A percentile compares a stretch with the other conserved stretches of the same genome.
phyloP scores from a whole-genome alignment of 345 rosid genomes.

The Brassica rapa region DNA sequence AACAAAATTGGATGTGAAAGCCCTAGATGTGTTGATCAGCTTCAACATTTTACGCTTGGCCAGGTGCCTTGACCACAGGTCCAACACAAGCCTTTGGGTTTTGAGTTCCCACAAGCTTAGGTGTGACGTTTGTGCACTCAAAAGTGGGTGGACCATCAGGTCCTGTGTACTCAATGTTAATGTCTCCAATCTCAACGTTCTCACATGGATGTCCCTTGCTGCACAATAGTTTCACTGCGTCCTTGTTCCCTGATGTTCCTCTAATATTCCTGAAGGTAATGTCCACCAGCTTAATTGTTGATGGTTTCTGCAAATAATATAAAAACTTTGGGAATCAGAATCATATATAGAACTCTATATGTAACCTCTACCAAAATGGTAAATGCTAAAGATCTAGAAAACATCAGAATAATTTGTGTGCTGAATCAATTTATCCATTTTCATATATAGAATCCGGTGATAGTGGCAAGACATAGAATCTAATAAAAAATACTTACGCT shows the following conservation, averaged over 20 bases:
- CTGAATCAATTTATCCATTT: too few relatives aligned
- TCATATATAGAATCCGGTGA: too few relatives aligned
- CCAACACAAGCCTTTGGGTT: constrained; percentile 39
- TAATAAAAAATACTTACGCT: constrained; percentile 5
- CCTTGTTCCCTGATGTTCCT: constrained; percentile 50
- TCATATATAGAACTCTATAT: background rate
- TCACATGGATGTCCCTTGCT: constrained; percentile 51
- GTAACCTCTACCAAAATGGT: background rate
- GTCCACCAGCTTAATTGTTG: constrained; percentile 46
- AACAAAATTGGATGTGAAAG: background rate
- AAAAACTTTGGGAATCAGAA: background rate
- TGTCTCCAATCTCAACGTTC: constrained; percentile 44
- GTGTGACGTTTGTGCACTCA: constrained; percentile 47
- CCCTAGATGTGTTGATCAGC: background rate
- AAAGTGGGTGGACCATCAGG: constrained; percentile 38
- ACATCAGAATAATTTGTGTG: background rate
- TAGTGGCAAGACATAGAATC: background rate
- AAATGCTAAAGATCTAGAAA: too few relatives aligned
- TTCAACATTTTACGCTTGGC: constrained; percentile 16
- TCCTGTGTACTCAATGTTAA: constrained; percentile 45
- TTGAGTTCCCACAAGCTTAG: constrained; percentile 35
- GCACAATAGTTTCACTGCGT: constrained; percentile 50
- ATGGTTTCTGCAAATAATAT: constrained; percentile 34
- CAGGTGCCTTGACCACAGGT: constrained; percentile 14
- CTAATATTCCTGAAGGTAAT: constrained; percentile 51